These are phyloP conservation scores for Boletus calvinii DNA, from an alignment of 1,284 basidiomycete species.

Conservation along the genomic window DNA sequence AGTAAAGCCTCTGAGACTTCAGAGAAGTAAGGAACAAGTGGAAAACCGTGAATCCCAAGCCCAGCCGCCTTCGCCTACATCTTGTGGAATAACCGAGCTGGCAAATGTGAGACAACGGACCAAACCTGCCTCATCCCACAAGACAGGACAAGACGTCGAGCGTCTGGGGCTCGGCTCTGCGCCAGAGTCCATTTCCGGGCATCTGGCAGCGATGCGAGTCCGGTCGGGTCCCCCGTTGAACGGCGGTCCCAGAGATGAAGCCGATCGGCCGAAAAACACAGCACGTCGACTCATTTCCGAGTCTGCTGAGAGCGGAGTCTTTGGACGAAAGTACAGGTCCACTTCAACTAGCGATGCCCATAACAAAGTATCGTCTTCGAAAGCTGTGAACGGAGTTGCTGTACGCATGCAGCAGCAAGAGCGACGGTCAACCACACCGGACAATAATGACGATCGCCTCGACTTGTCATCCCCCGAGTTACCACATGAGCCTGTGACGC, in stretches of 20 bases:
- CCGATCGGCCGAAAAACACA: not conserved
- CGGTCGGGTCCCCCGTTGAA: constrained; percentile 16
- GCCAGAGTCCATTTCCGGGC: constrained; percentile 32
- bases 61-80: constrained; percentile 1
- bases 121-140: constrained; percentile 12
- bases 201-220: constrained; percentile 26
- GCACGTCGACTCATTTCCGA: constrained; percentile 26
- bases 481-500: constrained; percentile 45
- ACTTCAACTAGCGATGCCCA: constrained; percentile 3
- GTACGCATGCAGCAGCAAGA: constrained; percentile 6
- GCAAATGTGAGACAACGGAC: constrained; percentile 6
- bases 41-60: constrained; percentile 4
- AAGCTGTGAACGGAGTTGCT: not conserved
- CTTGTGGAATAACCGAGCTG: constrained; percentile 2
- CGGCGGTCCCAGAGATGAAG: not conserved
- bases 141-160: constrained; percentile 3
- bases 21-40: constrained; percentile 9
- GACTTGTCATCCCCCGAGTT: constrained; percentile 54
- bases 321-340: constrained; percentile 5
- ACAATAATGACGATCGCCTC: constrained; percentile 13
- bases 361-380: constrained; percentile 13
- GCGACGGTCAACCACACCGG: constrained; percentile 17
- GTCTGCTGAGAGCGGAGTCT: constrained; percentile 6
- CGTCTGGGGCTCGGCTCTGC: constrained; percentile 21
- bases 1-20: constrained; percentile 18